phyloP scores from a whole-genome alignment of 768 basidiomycete species.

The Artomyces pyxidatus region DNA sequence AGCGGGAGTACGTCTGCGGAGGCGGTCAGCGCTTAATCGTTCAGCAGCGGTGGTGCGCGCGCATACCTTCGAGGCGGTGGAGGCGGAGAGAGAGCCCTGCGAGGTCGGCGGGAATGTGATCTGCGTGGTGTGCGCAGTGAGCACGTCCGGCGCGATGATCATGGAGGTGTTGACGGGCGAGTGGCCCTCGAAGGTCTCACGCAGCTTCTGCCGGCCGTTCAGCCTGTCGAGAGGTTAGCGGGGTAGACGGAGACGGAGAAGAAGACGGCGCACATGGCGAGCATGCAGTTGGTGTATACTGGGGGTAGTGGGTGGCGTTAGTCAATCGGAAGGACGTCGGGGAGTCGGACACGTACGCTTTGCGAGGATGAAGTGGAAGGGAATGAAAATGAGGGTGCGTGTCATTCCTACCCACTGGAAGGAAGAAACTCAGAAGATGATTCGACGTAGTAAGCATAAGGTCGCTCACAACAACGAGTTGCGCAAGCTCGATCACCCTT shows the following conservation, averaged over 20 bases:
- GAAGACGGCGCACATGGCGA: slow-evolving; percentile 2
- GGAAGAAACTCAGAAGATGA: not conserved
- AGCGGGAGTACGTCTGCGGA: no score
- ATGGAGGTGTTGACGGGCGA: no score
- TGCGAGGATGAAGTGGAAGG: slow-evolving; percentile 6
- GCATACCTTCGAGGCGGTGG: no score
- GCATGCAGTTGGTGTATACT: slow-evolving; percentile 10
- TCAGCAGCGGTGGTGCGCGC: no score
- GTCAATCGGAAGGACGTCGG: not conserved
- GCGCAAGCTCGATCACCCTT: slow-evolving; percentile 3
- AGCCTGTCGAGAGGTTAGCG: not conserved
- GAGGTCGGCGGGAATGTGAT: no score
- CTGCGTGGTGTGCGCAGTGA: no score
- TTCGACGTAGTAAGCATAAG: not conserved
- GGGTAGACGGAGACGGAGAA: not conserved
- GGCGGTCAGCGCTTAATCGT: no score
- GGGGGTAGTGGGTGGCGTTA: not conserved
- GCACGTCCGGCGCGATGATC: no score
- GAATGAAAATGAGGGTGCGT: slow-evolving; percentile 6
- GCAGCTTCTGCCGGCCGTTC: slow-evolving; percentile 2
- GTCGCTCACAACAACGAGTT: slow-evolving; percentile 1
- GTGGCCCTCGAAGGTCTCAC: not conserved
- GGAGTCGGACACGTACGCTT: not conserved
- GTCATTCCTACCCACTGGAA: slow-evolving; percentile 2
- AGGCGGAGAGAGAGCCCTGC: no score